Base-by-base conservation (phyloP, 306 rosid genomes). In the Rubus parviflorus region DNA sequence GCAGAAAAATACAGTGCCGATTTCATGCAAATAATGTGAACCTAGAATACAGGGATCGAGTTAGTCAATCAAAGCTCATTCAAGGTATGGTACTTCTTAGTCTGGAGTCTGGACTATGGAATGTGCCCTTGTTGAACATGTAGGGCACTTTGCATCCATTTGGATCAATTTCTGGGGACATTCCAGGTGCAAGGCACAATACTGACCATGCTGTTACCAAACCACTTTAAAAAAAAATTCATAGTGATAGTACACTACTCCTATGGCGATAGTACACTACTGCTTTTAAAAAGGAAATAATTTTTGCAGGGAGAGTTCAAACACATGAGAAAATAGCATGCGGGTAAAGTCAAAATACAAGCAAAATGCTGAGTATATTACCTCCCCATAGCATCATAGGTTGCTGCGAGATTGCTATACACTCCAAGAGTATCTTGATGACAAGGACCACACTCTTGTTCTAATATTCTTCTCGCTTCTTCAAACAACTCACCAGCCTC, bases 341-440 rank as follows among this genome's bases (percentile, higher is more conserved):
- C 74, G 45, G 58, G 45, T 38, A 25, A 74, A 64, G 38, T 66
- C 77, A 70, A 63, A 67, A 68, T 75, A 57, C 25, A 64, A 51
- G 41, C 6, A 67, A 60, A 82, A 72, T 20, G 12, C 78, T 46
- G 20, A 62, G 64, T 10, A 65, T 13, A 64, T 74, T 89, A 96
- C 99, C 99, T 96, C 77, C 99, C 99, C 97, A 91, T 87, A 49
- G 99, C 99, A 88, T 96, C 99, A 82, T 96, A 96, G 75, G 98
- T 96, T 81, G 99, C 99, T 5, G 99, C 99, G 62, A 96, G 99
- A 80, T 92, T 96, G 87, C 99, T 92, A 79, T 96, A 96, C 6
- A 96, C 89, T 65, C 99, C 99, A 77, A 96, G 93, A 46, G 98
- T 96, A 84, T 96, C 99, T 82, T 92, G 99, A 87, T 96, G 98